Evolutionary conservation across 2,329 filamentous ascomycete genomes (phyloP).

Genomic region (Acephala macrosclerotiorum): DNA sequence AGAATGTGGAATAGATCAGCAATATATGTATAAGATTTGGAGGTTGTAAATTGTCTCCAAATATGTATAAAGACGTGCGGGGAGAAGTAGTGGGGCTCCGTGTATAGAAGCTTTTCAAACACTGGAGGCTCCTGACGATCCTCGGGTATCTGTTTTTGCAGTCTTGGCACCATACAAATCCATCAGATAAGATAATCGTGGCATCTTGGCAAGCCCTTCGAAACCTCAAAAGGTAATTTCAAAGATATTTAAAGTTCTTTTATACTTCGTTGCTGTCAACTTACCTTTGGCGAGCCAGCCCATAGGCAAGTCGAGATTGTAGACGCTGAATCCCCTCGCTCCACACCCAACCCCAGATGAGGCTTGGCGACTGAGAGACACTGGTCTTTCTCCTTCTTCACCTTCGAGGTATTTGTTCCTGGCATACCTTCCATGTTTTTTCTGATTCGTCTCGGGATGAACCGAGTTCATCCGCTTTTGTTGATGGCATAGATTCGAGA

Average conservation of each 20-base stretch:
- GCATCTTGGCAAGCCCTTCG: background rate
- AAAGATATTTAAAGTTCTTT: background rate
- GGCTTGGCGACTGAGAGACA: too few species aligned
- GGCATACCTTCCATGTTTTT: background rate
- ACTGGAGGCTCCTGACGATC: background rate
- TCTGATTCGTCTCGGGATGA: too few species aligned
- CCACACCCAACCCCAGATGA: too few species aligned
- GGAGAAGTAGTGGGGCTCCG: conserved; percentile 4
- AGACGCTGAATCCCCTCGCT: too few species aligned
- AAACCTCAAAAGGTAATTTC: background rate
- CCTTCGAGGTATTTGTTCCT: too few species aligned
- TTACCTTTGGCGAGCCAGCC: background rate
- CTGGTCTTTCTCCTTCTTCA: background rate
- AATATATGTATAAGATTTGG: background rate
- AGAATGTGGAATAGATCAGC: background rate
- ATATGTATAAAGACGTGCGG: background rate
- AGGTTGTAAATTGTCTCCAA: background rate
- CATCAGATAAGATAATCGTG: conserved; percentile 17
- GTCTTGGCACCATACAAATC: conserved; percentile 7
- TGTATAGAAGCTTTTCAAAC: background rate
- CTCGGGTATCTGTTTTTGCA: background rate
- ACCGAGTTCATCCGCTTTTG: too few species aligned
- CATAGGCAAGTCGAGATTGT: background rate
- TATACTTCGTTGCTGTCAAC: too few species aligned
- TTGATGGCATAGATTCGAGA: too few species aligned